Base-by-base conservation (phyloP, 2,329 filamentous ascomycete genomes). In the Talaromyces sp. region DNA sequence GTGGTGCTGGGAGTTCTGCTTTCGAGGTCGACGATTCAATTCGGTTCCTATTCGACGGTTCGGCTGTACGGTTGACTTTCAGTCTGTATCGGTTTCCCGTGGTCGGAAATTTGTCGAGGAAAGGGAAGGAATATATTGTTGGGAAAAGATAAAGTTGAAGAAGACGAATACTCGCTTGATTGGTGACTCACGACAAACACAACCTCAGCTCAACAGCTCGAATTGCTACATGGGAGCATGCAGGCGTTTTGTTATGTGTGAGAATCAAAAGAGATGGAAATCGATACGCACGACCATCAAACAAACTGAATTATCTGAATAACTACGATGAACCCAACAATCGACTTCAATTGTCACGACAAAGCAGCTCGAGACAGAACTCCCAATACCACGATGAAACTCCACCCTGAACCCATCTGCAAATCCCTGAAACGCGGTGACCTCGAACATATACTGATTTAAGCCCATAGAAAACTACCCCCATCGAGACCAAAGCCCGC, bases 401-500 rank as follows among this genome's bases (percentile, higher is more conserved):
- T 42, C 2, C 14, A 28, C 18, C 23, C 23, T 5, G 16, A 9
- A 28, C 33, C n/a, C 28, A 56, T 9, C 18, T 39, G 6, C 37
- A 35, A 11, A 62, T 39, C 18, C 12, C 6, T 5, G 28, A 52
- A 56, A 55, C 28, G 28, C 6, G 28, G 35, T 18, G 14, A 18
- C 11, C 16, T n/a, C 9, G 16, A 23, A 48, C 44, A 60, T 3
- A 25, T 21, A 44, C 61, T 63, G 31, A 33, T 14, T 5, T 14
- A 33, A 11, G 1, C 16, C 4, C 7, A 37, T 81, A 93, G 89
- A 93, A 93, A 87, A 92, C 90, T 81, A 92, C 90, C 73, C 79
- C 87, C 73, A 87, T 91, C 77, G 72, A 77, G 71, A 88, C 89
- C 79, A 93, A 92, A 85, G 86, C 86, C 76, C 87, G 89, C 75